Evolutionary conservation across 805 yeast species (phyloP).

Genomic region (Yamadazyma akitaensis): DNA sequence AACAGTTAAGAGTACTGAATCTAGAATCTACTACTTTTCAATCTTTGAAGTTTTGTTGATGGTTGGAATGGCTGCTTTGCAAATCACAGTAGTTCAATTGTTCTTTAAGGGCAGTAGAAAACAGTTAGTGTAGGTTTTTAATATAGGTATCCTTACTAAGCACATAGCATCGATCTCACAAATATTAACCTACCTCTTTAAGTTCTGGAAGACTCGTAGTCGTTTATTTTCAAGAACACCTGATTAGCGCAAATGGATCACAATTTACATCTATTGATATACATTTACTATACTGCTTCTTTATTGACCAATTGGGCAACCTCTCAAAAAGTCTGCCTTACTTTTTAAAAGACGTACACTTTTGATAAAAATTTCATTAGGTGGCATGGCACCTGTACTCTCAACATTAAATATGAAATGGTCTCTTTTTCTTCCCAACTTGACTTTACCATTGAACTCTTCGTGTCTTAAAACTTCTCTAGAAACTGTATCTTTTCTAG

Average conservation of each 20-base stretch:
- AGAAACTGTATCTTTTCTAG: slow-evolving; percentile 94
- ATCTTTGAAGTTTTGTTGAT: slow-evolving; percentile 66
- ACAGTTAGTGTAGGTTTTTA: slow-evolving; percentile 49
- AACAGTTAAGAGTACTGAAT: slow-evolving; percentile 76
- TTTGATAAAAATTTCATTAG: slow-evolving; percentile 93
- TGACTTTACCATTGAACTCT: slow-evolving; percentile 85
- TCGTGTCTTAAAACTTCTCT: slow-evolving; percentile 94
- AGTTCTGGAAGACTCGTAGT: too few species aligned
- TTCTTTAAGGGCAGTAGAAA: slow-evolving; percentile 71
- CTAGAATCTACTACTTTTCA: slow-evolving; percentile 75
- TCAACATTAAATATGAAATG: slow-evolving; percentile 95
- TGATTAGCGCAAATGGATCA: too few species aligned
- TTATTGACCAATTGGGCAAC: slow-evolving; percentile 69
- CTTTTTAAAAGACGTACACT: slow-evolving; percentile 80
- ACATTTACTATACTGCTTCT: not conserved
- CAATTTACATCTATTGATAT: not conserved
- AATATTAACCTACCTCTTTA: too few species aligned
- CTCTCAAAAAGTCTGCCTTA: slow-evolving; percentile 77
- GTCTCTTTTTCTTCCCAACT: slow-evolving; percentile 85
- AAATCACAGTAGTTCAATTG: slow-evolving; percentile 63
- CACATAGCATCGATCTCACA: too few species aligned
- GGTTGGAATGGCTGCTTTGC: slow-evolving; percentile 72
- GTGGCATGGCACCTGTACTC: slow-evolving; percentile 94
- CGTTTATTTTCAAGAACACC: too few species aligned
- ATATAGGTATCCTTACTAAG: not conserved